Base-by-base conservation (phyloP, 768 basidiomycete genomes). In the Psilocybe cubensis region DNA sequence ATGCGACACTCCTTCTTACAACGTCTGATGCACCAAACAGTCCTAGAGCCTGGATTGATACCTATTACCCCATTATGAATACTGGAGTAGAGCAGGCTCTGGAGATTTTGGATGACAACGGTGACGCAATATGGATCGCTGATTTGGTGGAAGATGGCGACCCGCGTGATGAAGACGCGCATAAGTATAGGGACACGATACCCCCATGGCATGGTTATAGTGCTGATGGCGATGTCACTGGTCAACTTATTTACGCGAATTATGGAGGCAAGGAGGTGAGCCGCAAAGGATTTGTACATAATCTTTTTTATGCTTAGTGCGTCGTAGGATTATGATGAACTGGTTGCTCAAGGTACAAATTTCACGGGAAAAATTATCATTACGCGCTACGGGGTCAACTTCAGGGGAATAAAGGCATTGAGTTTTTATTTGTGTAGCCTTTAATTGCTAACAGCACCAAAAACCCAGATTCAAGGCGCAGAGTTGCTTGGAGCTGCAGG, bases 171-270 rank as follows among this genome's bases (percentile, higher is more conserved):
- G 79, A 83, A 21, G 87, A 89, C 54, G 91, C 91, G 4, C 78
- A 81, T 54, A 80, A 84, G 58, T 87, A 89, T 63, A 80, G 78
- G 51, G 78, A 88, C 56, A 77, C 83, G 20, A 81, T 95, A 12
- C 86, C 90, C 0, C 73, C 89, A n/a, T 98, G 91, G 85, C 94
- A 96, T 71, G 95, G 93, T 3, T 73, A 92, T 11, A 92, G 90
- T 63, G 81, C 80, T 44, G 84, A 83, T 43, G 96, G 96, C 1
- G 85, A 88, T 58, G 94, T 83, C 17, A 76, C 80, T 28, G 91
- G 91, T 4, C 76, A 83, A 58, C 72, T 83, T 12, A 77, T 96
- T 17, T 96, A 92, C 62, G 95, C 83, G 2, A 88, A 92, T 59
- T 94, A 93, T 59, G 93, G 94, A 3, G 76, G 77, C 4, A 88